These are phyloP conservation scores for Aspergillus homomorphus DNA, from an alignment of 495 filamentous ascomycete species.

Conservation along the genomic window DNA sequence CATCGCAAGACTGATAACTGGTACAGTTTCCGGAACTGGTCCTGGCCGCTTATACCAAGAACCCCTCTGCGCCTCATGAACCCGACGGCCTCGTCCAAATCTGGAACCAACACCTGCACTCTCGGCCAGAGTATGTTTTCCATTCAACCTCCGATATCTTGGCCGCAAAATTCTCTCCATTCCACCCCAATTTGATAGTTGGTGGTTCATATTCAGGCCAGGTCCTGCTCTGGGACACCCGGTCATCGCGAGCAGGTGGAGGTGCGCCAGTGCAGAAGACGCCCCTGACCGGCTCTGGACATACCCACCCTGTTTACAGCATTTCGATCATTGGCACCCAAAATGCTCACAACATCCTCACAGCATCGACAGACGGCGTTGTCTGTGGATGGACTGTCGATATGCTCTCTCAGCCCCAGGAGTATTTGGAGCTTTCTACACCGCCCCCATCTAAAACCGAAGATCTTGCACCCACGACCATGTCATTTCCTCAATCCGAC, in stretches of 20 bases:
- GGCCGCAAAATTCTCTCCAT: constrained; percentile 93
- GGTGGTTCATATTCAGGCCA: constrained; percentile 95
- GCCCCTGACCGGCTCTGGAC: constrained; percentile 82
- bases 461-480: constrained; percentile 91
- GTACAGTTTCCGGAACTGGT: constrained; percentile 81
- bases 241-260: constrained; percentile 60
- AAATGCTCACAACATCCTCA: constrained; percentile 97
- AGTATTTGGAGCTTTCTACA: constrained; percentile 78
- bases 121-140: constrained; percentile 92
- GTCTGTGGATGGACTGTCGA: constrained; percentile 96
- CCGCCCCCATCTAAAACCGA: constrained; percentile 90
- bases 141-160: constrained; percentile 95
- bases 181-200: constrained; percentile 92
- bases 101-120: constrained; percentile 93
- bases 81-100: constrained; percentile 92
- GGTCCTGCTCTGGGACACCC: constrained; percentile 97
- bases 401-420: constrained; percentile 94
- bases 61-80: constrained; percentile 90
- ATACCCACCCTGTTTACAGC: constrained; percentile 94
- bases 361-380: constrained; percentile 91
- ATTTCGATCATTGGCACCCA: constrained; percentile 95
- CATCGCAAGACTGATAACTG: neutral
- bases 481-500: constrained; percentile 93
- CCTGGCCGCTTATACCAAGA: constrained; percentile 93
- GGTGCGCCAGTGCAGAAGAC: constrained; percentile 92